Conservation (phyloP, 352 stramenopile genomes). For the Globisporangium cederbergense region DNA sequence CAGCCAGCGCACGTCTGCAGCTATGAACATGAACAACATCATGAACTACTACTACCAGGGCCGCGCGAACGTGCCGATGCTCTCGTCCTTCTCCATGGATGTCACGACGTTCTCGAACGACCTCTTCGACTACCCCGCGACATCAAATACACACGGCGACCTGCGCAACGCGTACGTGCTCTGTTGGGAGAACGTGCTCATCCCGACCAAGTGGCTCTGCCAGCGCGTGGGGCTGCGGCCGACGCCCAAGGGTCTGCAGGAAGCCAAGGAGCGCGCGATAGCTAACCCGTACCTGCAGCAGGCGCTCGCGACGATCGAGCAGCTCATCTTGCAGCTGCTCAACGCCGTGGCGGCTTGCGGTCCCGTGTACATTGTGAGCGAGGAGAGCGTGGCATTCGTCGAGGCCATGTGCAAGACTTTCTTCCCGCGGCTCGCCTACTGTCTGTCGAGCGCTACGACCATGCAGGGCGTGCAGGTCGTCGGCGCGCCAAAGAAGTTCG, state of each 20-base stretch:
- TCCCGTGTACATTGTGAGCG: slow-evolving; percentile 63
- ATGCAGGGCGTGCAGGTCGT: slow-evolving; percentile 64
- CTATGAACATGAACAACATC: slow-evolving; percentile 23
- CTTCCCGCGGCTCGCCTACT: slow-evolving; percentile 63
- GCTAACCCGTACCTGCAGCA: slow-evolving; percentile 42
- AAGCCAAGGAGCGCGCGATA: slow-evolving; percentile 46
- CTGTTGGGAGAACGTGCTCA: slow-evolving; percentile 67
- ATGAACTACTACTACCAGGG: slow-evolving; percentile 39
- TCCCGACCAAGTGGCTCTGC: slow-evolving; percentile 61
- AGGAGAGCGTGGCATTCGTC: slow-evolving; percentile 58
- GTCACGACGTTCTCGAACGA: slow-evolving; percentile 50
- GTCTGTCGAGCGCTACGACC: slow-evolving; percentile 38
- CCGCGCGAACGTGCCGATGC: slow-evolving; percentile 26
- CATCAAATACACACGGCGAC: slow-evolving; percentile 14
- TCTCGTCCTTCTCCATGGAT: slow-evolving; percentile 66
- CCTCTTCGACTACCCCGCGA: slow-evolving; percentile 47
- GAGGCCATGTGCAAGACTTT: slow-evolving; percentile 59
- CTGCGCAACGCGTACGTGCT: slow-evolving; percentile 59
- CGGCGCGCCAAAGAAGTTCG: slow-evolving; percentile 49
- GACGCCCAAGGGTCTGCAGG: slow-evolving; percentile 32
- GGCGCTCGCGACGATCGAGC: slow-evolving; percentile 53
- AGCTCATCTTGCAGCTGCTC: slow-evolving; percentile 50
- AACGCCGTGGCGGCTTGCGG: slow-evolving; percentile 42
- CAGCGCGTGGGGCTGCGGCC: slow-evolving; percentile 46
- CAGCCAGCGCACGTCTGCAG: not conserved